Evolutionary conservation across 75 land plant species (phyloP), one percentile per base, ranked within the genome.

Genomic region (Pseudotsuga menziesii): DNA sequence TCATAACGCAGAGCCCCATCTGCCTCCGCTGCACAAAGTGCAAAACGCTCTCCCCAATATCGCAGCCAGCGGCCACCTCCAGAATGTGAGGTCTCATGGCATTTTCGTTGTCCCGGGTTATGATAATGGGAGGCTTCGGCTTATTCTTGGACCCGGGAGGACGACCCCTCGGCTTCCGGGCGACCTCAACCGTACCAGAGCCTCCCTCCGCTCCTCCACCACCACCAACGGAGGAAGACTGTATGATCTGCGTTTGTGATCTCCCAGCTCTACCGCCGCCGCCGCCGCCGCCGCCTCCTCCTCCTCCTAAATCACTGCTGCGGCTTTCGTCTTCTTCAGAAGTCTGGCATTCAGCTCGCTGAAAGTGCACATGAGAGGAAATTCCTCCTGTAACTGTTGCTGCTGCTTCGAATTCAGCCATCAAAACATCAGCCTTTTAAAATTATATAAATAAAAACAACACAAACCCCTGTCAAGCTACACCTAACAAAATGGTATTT

Each of bases 111-210:
- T 91, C 94, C 19, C 91, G 88, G 16, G 97, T 91, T 58, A 93
- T 85, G 69, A 91, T 77, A 27, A 93, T 79, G 36, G 94, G 92
- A 11, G 97, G 91, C 77, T 96, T 96, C 6, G 98, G 98, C 78
- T 96, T 96, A 87, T 96, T 96, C 80, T 96, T 96, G 62, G 98
- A 96, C 0, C 98, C 98, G 2, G 94, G 98, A 0, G 98, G 98
- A 5, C 98, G 79, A 13, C 98, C 98, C n/a, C 98, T 75, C 16
- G 94, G 98, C 35, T 87, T 75, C 57, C 89, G 74, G 19, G 48
- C 77, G 7, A 85, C 87, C 54, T 89, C 91, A 56, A 87, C 81
- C 27, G 81, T 75, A 15, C 52, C 64, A 5, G 59, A 14, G 20
- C 77, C 35, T 7, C 61, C 55, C 1, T 41, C 32, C 7, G 22